These are phyloP conservation scores for Sistotremastrum suecicum DNA, from an alignment of 768 basidiomycete genomes.

Conservation along the genomic window DNA sequence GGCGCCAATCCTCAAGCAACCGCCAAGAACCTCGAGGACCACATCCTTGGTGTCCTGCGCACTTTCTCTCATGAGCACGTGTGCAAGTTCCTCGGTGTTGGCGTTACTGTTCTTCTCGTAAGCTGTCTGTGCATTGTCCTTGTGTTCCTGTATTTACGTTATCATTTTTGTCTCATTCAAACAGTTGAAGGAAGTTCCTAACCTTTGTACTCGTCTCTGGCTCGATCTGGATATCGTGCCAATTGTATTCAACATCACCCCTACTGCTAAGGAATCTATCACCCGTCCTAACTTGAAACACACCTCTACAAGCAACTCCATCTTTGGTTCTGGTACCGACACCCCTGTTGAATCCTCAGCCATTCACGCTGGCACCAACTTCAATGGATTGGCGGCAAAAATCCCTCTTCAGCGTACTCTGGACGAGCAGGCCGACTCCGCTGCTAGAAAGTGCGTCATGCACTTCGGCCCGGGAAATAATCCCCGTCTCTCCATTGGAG, in stretches of 20 bases:
- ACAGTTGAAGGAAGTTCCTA: slow-evolving; percentile 38
- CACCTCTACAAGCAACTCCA: slow-evolving; percentile 66
- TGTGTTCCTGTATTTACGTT: slow-evolving; percentile 4
- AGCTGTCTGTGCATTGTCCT: slow-evolving; percentile 21
- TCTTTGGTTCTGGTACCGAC: slow-evolving; percentile 61
- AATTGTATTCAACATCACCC: slow-evolving; percentile 37
- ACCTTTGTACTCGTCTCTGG: slow-evolving; percentile 79
- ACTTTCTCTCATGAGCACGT: slow-evolving; percentile 65
- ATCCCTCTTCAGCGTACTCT: slow-evolving; percentile 65
- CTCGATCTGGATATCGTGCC: slow-evolving; percentile 73
- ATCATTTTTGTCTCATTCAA: slow-evolving; percentile 9
- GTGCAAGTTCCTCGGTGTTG: slow-evolving; percentile 78
- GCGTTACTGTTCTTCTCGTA: slow-evolving; percentile 62
- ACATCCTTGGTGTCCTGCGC: slow-evolving; percentile 49
- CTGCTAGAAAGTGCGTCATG: slow-evolving; percentile 75
- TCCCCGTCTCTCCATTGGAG: slow-evolving; percentile 67
- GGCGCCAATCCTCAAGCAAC: slow-evolving; percentile 36
- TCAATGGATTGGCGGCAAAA: slow-evolving; percentile 34
- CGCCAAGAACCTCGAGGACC: slow-evolving; percentile 44
- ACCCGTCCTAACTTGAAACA: slow-evolving; percentile 74
- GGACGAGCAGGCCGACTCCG: slow-evolving; percentile 78
- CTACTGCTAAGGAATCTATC: slow-evolving; percentile 64
- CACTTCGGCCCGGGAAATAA: slow-evolving; percentile 73
- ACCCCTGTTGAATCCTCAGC: slow-evolving; percentile 57
- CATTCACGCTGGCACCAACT: slow-evolving; percentile 24